These are phyloP conservation scores for Dryas integrifolia DNA, from an alignment of 331 rosid species.

Conservation along the genomic window DNA sequence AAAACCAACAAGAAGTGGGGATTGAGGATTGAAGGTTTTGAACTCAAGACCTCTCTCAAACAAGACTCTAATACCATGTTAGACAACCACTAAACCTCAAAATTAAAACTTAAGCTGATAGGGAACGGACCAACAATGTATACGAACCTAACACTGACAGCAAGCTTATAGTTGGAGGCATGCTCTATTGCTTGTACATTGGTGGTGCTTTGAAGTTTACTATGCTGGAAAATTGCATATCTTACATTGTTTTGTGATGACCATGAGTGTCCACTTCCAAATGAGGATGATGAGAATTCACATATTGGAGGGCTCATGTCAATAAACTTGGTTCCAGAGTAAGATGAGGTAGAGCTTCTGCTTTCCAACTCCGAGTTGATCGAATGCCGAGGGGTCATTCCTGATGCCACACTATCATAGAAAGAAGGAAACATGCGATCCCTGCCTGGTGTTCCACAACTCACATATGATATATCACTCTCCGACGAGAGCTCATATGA, in stretches of 20 bases:
- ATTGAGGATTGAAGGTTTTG: too few relatives aligned
- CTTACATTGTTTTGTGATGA: conserved; percentile 41
- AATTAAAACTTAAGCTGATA: too few relatives aligned
- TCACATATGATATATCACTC: conserved; percentile 53
- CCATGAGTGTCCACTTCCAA: conserved; percentile 43
- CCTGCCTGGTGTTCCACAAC: conserved; percentile 48
- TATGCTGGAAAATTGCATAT: background rate
- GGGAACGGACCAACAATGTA: too few relatives aligned
- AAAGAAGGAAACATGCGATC: conserved; percentile 41
- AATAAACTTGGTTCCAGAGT: conserved; percentile 39
- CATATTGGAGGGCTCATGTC: conserved; percentile 23
- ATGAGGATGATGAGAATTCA: conserved; percentile 38
- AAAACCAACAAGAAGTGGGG: too few relatives aligned
- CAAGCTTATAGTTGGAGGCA: too few relatives aligned
- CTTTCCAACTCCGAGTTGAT: conserved; percentile 39
- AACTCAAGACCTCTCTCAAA: too few relatives aligned
- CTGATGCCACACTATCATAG: conserved; percentile 34
- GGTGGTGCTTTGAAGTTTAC: background rate
- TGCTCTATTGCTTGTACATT: too few relatives aligned
- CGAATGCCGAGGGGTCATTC: conserved; percentile 33
- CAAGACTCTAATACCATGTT: too few relatives aligned
- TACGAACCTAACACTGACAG: too few relatives aligned
- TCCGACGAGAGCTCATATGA: conserved; percentile 34
- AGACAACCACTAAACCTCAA: too few relatives aligned
- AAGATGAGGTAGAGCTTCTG: conserved; percentile 41